Evolutionary conservation across 2,329 filamentous ascomycete genomes (phyloP).

Genomic region (Epichloe brachyelytri): DNA sequence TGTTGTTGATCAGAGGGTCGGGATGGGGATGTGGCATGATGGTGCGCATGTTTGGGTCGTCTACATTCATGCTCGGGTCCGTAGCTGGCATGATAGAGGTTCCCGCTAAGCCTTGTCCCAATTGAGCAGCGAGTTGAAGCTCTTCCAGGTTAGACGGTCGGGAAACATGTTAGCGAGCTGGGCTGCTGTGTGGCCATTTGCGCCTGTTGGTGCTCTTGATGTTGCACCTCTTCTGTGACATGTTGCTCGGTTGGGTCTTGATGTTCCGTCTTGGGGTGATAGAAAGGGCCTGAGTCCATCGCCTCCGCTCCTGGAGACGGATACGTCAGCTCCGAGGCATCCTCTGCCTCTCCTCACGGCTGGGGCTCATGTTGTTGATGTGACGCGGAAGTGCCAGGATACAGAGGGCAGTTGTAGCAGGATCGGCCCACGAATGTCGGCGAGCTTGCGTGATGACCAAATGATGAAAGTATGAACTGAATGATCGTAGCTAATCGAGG

Average conservation of each 20-base stretch:
- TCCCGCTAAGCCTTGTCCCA: conserved; percentile 39
- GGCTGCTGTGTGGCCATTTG: conserved; percentile 20
- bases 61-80: conserved; percentile 30
- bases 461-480: not conserved
- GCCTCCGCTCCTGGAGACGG: conserved; percentile 32
- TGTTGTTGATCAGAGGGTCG: conserved; percentile 22
- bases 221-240: conserved; percentile 16
- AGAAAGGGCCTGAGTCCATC: conserved; percentile 31
- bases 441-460: not conserved
- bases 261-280: conserved; percentile 24
- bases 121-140: conserved; percentile 44
- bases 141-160: conserved; percentile 38
- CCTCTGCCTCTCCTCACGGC: conserved; percentile 23
- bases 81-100: conserved; percentile 35
- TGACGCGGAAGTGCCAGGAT: not conserved
- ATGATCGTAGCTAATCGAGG: too few relatives aligned
- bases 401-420: not conserved
- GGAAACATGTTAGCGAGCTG: conserved; percentile 25
- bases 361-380: conserved; percentile 17
- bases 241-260: conserved; percentile 16
- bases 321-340: conserved; percentile 28
- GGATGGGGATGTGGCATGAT: conserved; percentile 32
- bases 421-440: not conserved
- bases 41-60: conserved; percentile 29
- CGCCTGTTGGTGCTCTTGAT: conserved; percentile 18